Conservation (phyloP, 2,329 filamentous ascomycete genomes). For the Herpotrichia juniperi region DNA sequence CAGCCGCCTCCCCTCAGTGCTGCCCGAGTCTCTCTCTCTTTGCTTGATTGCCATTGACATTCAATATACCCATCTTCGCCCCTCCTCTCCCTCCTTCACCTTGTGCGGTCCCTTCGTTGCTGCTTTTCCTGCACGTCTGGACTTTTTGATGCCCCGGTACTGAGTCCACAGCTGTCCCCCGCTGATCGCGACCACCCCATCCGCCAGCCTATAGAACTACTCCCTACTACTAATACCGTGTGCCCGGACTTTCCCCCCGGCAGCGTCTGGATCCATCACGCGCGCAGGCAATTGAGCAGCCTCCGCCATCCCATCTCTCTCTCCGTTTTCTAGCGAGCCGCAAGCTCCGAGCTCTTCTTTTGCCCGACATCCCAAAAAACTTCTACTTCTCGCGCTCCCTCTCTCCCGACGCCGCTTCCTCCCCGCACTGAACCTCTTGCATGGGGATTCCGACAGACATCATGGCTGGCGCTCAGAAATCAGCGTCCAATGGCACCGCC, state of each 20-base stretch:
- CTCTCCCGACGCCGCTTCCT: conserved; percentile 14
- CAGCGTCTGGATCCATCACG: conserved; percentile 12
- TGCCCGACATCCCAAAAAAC: conserved; percentile 26
- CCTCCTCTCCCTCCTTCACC: conserved; percentile 5
- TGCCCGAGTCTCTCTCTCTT: conserved; percentile 1
- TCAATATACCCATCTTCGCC: conserved; percentile 4
- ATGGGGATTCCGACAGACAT: conserved; percentile 34
- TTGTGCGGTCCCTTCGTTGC: conserved; percentile 1
- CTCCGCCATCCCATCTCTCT: not conserved
- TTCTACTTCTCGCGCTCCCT: conserved; percentile 22
- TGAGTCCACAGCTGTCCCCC: conserved; percentile 19
- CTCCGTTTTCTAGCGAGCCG: not conserved
- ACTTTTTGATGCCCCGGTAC: conserved; percentile 18
- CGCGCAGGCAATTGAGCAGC: not conserved
- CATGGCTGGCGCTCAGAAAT: conserved; percentile 42
- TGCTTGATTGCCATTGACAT: not conserved
- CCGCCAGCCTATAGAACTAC: conserved; percentile 14
- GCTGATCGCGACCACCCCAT: conserved; percentile 16
- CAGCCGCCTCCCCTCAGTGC: not conserved
- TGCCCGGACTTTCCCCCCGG: conserved; percentile 26
- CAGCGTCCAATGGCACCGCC: conserved; percentile 48
- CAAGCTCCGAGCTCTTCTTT: conserved; percentile 18
- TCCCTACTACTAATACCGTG: conserved; percentile 27
- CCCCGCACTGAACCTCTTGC: conserved; percentile 21
- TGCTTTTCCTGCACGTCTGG: conserved; percentile 10